These are phyloP conservation scores for Euphrasia confusa DNA, from an alignment of 257 asterid genomes.

Conservation along the genomic window DNA sequence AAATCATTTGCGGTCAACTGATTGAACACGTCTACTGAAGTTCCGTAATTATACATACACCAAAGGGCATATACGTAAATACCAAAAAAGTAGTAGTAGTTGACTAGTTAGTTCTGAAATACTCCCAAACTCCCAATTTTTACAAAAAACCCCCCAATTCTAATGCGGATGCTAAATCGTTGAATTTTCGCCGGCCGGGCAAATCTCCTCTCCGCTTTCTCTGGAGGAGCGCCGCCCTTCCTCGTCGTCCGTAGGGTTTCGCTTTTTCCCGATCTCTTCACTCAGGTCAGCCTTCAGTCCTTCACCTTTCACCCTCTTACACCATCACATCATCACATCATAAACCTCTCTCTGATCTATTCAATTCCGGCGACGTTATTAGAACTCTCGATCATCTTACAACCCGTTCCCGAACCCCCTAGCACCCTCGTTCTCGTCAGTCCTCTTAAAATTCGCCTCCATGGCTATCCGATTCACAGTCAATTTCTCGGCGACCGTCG, in stretches of 20 bases:
- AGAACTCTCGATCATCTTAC: slow-evolving; percentile 20
- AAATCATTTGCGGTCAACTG: no score
- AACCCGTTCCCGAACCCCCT: slow-evolving; percentile 16
- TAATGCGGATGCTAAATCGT: not conserved
- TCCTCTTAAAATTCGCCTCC: slow-evolving; percentile 20
- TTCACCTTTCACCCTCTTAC: slow-evolving; percentile 11
- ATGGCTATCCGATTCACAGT: slow-evolving; percentile 92
- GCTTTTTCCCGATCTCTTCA: not conserved
- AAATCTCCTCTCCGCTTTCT: slow-evolving; percentile 8
- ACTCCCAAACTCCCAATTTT: not conserved
- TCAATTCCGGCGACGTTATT: slow-evolving; percentile 22
- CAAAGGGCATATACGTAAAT: no score
- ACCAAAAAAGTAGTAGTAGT: no score
- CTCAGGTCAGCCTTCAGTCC: slow-evolving; percentile 8
- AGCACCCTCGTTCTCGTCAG: slow-evolving; percentile 26
- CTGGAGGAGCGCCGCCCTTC: slow-evolving; percentile 26
- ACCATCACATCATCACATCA: no score
- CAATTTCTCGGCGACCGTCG: slow-evolving; percentile 66
- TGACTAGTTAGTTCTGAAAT: no score
- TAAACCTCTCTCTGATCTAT: slow-evolving; percentile 6
- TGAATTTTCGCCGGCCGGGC: slow-evolving; percentile 10
- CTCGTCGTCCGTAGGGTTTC: not conserved
- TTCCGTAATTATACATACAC: no score
- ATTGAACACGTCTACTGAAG: no score
- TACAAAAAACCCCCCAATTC: slow-evolving; percentile 7